These are phyloP conservation scores for Alnus rubra DNA, from an alignment of 306 rosid genomes.

Conservation along the genomic window DNA sequence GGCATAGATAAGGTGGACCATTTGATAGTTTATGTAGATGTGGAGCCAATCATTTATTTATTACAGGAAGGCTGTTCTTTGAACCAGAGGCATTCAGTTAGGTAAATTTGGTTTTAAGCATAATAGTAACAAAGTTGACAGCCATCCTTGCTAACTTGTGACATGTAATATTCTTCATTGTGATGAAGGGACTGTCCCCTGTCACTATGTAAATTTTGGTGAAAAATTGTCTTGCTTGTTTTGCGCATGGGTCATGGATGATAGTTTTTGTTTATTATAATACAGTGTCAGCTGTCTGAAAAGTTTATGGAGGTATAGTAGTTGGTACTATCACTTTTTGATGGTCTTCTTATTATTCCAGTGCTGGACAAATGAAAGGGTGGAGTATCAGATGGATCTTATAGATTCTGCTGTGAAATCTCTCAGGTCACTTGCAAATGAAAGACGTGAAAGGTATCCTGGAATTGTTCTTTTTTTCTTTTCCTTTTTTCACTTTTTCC, in stretches of 20 bases:
- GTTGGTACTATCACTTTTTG: background rate
- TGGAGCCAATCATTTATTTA: background rate
- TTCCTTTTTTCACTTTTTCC: background rate
- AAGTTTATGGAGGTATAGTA: conserved; percentile 1
- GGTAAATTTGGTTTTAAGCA: background rate
- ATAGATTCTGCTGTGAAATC: conserved; percentile 69
- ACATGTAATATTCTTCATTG: background rate
- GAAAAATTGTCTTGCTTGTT: background rate
- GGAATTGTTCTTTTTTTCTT: conserved; percentile 11
- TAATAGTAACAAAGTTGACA: background rate
- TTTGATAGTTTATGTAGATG: background rate
- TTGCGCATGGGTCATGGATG: no score
- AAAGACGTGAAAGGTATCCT: conserved; percentile 82
- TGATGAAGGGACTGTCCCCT: background rate
- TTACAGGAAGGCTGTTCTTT: background rate
- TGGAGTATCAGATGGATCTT: conserved; percentile 73
- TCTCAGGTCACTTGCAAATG: conserved; percentile 87
- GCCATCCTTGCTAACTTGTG: background rate
- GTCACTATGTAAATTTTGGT: background rate
- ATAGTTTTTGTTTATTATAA: background rate
- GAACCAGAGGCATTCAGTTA: background rate
- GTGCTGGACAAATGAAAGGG: conserved; percentile 80
- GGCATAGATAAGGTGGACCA: background rate
- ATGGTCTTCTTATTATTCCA: conserved; percentile 26
- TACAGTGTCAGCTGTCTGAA: background rate